phyloP scores from a whole-genome alignment of 257 asterid genomes.

The Avicennia marina region DNA sequence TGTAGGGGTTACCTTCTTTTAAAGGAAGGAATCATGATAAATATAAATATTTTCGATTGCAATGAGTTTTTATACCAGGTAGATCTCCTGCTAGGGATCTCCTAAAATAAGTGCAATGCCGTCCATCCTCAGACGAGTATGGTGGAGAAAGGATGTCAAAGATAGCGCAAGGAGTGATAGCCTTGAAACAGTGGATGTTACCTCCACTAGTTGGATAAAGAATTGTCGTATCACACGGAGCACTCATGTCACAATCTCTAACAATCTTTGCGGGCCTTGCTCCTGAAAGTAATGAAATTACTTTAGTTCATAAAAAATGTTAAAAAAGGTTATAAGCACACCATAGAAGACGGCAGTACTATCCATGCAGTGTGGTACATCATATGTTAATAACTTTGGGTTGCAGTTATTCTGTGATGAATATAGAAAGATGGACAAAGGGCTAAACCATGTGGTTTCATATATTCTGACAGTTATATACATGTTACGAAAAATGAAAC shows the following conservation, averaged over 20 bases:
- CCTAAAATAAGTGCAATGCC: slow-evolving; percentile 88
- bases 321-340: not conserved
- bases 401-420: not conserved
- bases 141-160: slow-evolving; percentile 98
- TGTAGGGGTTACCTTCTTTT: not conserved
- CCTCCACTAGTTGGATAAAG: slow-evolving; percentile 91
- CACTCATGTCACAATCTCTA: slow-evolving; percentile 73
- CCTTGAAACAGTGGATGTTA: slow-evolving; percentile 90
- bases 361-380: not conserved
- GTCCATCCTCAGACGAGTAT: slow-evolving; percentile 82
- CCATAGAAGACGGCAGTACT: not conserved
- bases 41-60: not conserved
- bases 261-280: slow-evolving; percentile 79
- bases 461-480: not conserved
- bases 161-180: slow-evolving; percentile 89
- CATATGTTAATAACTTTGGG: not conserved
- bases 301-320: too few species aligned
- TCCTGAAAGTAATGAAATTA: slow-evolving; percentile 28
- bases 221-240: slow-evolving; percentile 81
- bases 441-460: not conserved
- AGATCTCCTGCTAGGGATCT: slow-evolving; percentile 59
- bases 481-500: too few species aligned
- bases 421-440: not conserved
- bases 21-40: not conserved
- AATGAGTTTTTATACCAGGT: slow-evolving; percentile 51